phyloP scores from a whole-genome alignment of 768 basidiomycete genomes.

The Strobilomyces echinocephalus region DNA sequence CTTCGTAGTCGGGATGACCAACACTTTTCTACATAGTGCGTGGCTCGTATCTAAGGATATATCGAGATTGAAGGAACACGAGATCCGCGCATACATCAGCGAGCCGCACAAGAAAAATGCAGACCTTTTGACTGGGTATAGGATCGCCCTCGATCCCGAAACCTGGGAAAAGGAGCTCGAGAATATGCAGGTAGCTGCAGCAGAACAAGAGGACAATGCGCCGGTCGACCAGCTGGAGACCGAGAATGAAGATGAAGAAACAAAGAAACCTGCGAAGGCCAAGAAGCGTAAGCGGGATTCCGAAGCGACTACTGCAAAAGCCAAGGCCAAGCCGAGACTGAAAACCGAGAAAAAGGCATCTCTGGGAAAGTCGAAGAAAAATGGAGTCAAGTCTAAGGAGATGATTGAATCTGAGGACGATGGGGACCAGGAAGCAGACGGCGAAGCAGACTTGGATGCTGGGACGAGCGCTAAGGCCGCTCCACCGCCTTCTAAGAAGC shows the following conservation, averaged over 20 bases:
- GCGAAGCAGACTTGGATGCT: constrained; percentile 42
- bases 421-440: constrained; percentile 47
- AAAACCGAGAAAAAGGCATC: constrained; percentile 39
- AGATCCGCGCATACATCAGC: constrained; percentile 79
- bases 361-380: constrained; percentile 44
- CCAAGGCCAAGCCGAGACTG: constrained; percentile 42
- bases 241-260: constrained; percentile 49
- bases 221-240: constrained; percentile 65
- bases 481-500: constrained; percentile 63
- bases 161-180: constrained; percentile 55
- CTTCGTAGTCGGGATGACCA: constrained; percentile 8
- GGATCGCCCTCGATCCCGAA: constrained; percentile 67
- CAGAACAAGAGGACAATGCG: constrained; percentile 51
- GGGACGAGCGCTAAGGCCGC: constrained; percentile 51
- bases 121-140: constrained; percentile 73
- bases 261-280: constrained; percentile 41
- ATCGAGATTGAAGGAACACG: constrained; percentile 66
- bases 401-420: constrained; percentile 63
- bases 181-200: constrained; percentile 29
- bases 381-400: constrained; percentile 57
- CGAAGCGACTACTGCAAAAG: constrained; percentile 37
- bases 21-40: constrained; percentile 45
- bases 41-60: constrained; percentile 85
- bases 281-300: constrained; percentile 64
- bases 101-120: constrained; percentile 73